A percentile compares a stretch with the other conserved stretches of the same genome.
These are phyloP conservation scores for Neofusicoccum sp. DNA, from an alignment of 2,329 filamentous ascomycete genomes.

Conservation along the genomic window DNA sequence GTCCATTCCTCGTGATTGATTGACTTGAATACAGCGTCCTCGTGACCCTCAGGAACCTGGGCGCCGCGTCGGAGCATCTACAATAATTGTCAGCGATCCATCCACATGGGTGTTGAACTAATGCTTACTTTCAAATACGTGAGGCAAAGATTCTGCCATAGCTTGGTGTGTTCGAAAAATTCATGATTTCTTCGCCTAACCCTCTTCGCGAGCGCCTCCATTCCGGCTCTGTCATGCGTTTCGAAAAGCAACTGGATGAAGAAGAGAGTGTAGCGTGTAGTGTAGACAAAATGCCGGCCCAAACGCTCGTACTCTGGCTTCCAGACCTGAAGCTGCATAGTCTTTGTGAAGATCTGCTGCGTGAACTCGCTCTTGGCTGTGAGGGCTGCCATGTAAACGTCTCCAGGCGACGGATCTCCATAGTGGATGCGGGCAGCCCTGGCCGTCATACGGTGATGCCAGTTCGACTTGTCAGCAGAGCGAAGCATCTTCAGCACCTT, in stretches of 20 bases:
- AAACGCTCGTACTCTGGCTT: constrained; percentile 84
- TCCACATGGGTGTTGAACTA: constrained; percentile 25
- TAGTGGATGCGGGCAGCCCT: constrained; percentile 68
- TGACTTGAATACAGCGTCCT: constrained; percentile 66
- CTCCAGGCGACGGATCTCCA: constrained; percentile 52
- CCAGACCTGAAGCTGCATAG: constrained; percentile 94
- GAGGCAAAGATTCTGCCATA: constrained; percentile 65
- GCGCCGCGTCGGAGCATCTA: constrained; percentile 60
- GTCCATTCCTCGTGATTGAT: constrained; percentile 68
- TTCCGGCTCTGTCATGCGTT: constrained; percentile 71
- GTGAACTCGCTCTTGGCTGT: constrained; percentile 79
- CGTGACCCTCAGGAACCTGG: constrained; percentile 61
- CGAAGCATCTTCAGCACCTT: constrained; percentile 63
- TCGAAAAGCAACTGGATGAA: constrained; percentile 75
- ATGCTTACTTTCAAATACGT: constrained; percentile 56
- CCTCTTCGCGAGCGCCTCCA: constrained; percentile 77
- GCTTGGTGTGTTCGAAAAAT: constrained; percentile 62
- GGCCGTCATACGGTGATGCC: constrained; percentile 90
- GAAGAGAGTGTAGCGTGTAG: constrained; percentile 81
- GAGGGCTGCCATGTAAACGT: constrained; percentile 52
- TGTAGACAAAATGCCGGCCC: constrained; percentile 90
- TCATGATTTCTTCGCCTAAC: constrained; percentile 82
- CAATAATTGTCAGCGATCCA: constrained; percentile 23
- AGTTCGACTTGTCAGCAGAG: constrained; percentile 84
- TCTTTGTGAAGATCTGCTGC: constrained; percentile 87